Evolutionary conservation across 148 eudicot species (phyloP).

Genomic region (Silene conica): DNA sequence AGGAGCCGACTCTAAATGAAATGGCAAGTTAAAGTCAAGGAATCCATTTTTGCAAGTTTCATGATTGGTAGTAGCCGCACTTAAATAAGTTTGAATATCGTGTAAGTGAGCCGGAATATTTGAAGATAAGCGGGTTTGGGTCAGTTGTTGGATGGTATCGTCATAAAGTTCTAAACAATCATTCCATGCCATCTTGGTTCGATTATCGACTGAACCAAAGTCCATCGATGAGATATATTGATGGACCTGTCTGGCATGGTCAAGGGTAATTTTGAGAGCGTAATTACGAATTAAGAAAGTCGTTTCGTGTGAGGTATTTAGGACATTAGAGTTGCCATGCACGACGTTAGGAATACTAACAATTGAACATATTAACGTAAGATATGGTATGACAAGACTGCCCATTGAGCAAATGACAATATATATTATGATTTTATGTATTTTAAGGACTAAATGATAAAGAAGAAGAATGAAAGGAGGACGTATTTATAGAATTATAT

Average conservation of each 20-base stretch:
- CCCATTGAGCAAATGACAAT: background rate
- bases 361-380: constrained; percentile 12
- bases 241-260: constrained; percentile 37
- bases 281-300: constrained; percentile 20
- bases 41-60: constrained; percentile 64
- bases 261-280: constrained; percentile 29
- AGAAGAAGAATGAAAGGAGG: background rate
- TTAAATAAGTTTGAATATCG: constrained; percentile 50
- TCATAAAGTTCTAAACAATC: constrained; percentile 62
- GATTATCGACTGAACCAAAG: constrained; percentile 21
- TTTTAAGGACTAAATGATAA: background rate
- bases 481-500: constrained; percentile 17
- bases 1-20: constrained; percentile 28
- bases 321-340: constrained; percentile 24
- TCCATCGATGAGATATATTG: constrained; percentile 34
- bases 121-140: constrained; percentile 28
- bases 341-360: constrained; percentile 8
- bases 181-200: constrained; percentile 46
- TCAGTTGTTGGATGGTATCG: constrained; percentile 39
- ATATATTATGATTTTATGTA: background rate
- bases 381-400: background rate
- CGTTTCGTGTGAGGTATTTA: constrained; percentile 12
- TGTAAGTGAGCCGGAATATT: background rate
- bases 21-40: constrained; percentile 35
- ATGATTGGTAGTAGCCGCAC: constrained; percentile 51